Percentiles rank a stretch among this genome's conserved stretches.
Conservation (phyloP, 345 rosid genomes). For the Euphorbia pulcherrima region DNA sequence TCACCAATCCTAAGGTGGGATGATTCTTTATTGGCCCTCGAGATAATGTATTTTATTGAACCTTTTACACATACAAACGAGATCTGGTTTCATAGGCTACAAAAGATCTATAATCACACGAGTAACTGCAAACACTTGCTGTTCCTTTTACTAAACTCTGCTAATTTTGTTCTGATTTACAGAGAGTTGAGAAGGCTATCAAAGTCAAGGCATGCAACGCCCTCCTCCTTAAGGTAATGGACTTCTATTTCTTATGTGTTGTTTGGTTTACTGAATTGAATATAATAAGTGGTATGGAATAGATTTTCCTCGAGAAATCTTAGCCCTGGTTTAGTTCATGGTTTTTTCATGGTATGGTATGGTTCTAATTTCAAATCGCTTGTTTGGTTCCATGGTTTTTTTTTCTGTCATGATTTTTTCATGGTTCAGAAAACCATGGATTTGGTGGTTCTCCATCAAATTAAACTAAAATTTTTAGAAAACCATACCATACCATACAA, state of each 20-base stretch:
- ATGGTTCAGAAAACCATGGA: too few relatives aligned
- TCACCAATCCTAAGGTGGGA: slow-evolving; percentile 61
- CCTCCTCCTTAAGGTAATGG: slow-evolving; percentile 48
- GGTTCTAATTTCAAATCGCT: too few relatives aligned
- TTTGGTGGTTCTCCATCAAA: too few relatives aligned
- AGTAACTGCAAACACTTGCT: neutral
- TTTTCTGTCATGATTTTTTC: too few relatives aligned
- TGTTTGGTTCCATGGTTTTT: too few relatives aligned
- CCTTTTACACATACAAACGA: neutral
- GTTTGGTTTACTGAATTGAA: too few relatives aligned
- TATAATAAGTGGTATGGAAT: too few relatives aligned
- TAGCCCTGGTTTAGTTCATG: too few relatives aligned
- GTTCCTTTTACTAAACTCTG: neutral
- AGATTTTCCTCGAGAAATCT: too few relatives aligned
- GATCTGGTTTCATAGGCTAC: neutral
- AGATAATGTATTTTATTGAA: neutral
- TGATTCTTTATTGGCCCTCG: neutral
- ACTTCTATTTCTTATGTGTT: neutral
- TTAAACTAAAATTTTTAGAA: too few relatives aligned
- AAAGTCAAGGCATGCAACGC: slow-evolving; percentile 50
- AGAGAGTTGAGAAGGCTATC: slow-evolving; percentile 61
- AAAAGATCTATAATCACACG: neutral
- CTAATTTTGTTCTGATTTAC: slow-evolving; percentile 4
- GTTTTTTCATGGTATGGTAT: too few relatives aligned
- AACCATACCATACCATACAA: too few relatives aligned